These are phyloP conservation scores for Starmerella cellae DNA, from an alignment of 805 yeast genomes.

Conservation along the genomic window DNA sequence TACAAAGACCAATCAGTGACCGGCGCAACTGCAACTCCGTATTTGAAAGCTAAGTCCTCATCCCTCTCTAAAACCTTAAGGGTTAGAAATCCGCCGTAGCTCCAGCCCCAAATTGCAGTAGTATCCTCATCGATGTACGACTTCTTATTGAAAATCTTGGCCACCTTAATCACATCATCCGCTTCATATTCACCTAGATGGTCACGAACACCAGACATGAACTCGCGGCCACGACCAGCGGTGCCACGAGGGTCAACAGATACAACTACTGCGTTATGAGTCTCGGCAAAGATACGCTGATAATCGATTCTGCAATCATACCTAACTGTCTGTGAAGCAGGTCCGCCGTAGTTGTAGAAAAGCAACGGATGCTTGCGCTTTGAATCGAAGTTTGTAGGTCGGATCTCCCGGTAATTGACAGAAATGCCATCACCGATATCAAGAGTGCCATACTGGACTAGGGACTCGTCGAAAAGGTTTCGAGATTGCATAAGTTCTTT, in stretches of 20 bases:
- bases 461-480: slow-evolving; percentile 34
- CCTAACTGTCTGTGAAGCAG: slow-evolving; percentile 74
- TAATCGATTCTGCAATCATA: slow-evolving; percentile 50
- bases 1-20: slow-evolving; percentile 89
- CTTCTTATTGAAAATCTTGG: slow-evolving; percentile 50
- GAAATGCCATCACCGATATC: slow-evolving; percentile 29
- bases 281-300: slow-evolving; percentile 65
- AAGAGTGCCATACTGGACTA: slow-evolving; percentile 37
- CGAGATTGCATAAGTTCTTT: slow-evolving; percentile 19
- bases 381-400: slow-evolving; percentile 58
- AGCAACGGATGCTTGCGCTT: slow-evolving; percentile 63
- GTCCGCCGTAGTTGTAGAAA: slow-evolving; percentile 90
- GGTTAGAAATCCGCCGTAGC: slow-evolving; percentile 91
- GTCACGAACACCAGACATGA: slow-evolving; percentile 69
- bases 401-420: slow-evolving; percentile 57
- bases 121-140: slow-evolving; percentile 52
- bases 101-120: slow-evolving; percentile 96
- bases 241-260: slow-evolving; percentile 97
- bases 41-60: slow-evolving; percentile 58
- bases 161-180: slow-evolving; percentile 76
- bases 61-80: slow-evolving; percentile 79
- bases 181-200: slow-evolving; percentile 73
- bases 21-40: slow-evolving; percentile 94
- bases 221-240: slow-evolving; percentile 69
- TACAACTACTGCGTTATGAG: slow-evolving; percentile 70